A percentile compares a stretch with the other conserved stretches of the same genome.
These are phyloP conservation scores for Zopfochytrium polystomum DNA, from an alignment of 371 early-diverging fungal genomes.

Conservation along the genomic window DNA sequence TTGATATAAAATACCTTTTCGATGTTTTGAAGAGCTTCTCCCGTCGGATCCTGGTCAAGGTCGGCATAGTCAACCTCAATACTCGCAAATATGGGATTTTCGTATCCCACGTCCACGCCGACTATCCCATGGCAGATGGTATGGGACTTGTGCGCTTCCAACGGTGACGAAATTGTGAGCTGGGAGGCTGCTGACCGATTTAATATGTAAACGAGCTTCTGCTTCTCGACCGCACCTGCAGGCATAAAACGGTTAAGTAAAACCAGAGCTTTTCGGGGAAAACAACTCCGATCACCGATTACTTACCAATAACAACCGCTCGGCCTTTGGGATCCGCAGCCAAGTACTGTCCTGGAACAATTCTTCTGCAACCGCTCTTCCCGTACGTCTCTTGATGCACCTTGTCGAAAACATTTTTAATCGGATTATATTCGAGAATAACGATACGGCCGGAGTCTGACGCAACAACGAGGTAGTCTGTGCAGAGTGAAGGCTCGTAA, in stretches of 20 bases:
- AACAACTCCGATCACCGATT: too few relatives aligned
- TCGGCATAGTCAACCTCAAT: slow-evolving; percentile 87
- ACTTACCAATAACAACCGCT: slow-evolving; percentile 85
- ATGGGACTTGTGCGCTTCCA: slow-evolving; percentile 87
- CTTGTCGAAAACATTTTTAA: slow-evolving; percentile 69
- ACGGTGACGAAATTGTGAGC: slow-evolving; percentile 89
- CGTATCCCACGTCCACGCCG: slow-evolving; percentile 95
- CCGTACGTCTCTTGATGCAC: slow-evolving; percentile 94
- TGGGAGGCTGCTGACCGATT: slow-evolving; percentile 85
- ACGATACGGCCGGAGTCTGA: slow-evolving; percentile 90
- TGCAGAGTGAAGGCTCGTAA: background rate
- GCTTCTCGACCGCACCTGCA: slow-evolving; percentile 83
- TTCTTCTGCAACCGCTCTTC: slow-evolving; percentile 87
- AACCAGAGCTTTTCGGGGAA: background rate
- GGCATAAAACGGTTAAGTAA: background rate
- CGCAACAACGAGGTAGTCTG: slow-evolving; percentile 87
- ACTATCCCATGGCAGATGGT: slow-evolving; percentile 73
- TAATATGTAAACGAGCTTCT: slow-evolving; percentile 92
- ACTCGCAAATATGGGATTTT: slow-evolving; percentile 95
- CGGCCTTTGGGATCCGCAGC: slow-evolving; percentile 95
- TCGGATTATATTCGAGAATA: slow-evolving; percentile 84
- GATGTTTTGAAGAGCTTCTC: slow-evolving; percentile 67
- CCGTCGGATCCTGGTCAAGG: slow-evolving; percentile 75
- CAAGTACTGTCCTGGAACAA: slow-evolving; percentile 93
- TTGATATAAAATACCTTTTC: slow-evolving; percentile 68